Base-by-base conservation (phyloP, 2,329 filamentous ascomycete genomes). In the Fusarium pilosicola region DNA sequence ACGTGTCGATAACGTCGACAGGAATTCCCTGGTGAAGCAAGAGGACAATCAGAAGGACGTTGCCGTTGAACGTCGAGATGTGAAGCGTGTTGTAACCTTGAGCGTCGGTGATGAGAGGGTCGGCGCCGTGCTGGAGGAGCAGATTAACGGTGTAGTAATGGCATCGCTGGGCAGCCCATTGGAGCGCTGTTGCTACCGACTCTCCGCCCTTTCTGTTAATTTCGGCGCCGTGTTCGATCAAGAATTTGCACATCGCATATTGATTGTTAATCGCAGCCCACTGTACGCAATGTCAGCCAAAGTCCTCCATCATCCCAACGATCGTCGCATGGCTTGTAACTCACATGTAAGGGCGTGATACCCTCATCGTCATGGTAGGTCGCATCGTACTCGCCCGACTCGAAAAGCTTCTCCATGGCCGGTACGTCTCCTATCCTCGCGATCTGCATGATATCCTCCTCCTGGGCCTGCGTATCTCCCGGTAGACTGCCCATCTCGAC, bases 191-290 rank as follows among this genome's bases (percentile, higher is more conserved):
- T 22, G 96, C 96, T 46, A 97, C 89, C 15, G 95, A 97, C 80
- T 98, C 96, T 82, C 96, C 96, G 82, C 97, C 96, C 83, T 97
- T 97, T 72, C 91, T 92, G 84, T 99, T 98, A 79, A 98, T 93
- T 80, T 97, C 93, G 79, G 95, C 96, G 79, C 95, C 95, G 72
- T 86, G 84, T 56, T 89, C 93, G 80, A 99, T 89, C 49, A 99
- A 91, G 83, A 97, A 98, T 83, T 96, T 96, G 89, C 96, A 98
- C 87, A 98, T 95, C 75, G 94, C 94, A 85, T 96, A 97, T 82
- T 98, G 96, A 80, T 98, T 98, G 85, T 99, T 99, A 82, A 99
- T 98, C 42, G 97, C 94, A 52, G 96, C 96, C 96, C 96, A 99
- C 94, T 99, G 81, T 60, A 76, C 15, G 22, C 30, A 24, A 24